Percentiles rank a stretch among this genome's conserved stretches.
These are phyloP conservation scores for Chenopodium quinoa DNA, from an alignment of 148 eudicot species.

Conservation along the genomic window DNA sequence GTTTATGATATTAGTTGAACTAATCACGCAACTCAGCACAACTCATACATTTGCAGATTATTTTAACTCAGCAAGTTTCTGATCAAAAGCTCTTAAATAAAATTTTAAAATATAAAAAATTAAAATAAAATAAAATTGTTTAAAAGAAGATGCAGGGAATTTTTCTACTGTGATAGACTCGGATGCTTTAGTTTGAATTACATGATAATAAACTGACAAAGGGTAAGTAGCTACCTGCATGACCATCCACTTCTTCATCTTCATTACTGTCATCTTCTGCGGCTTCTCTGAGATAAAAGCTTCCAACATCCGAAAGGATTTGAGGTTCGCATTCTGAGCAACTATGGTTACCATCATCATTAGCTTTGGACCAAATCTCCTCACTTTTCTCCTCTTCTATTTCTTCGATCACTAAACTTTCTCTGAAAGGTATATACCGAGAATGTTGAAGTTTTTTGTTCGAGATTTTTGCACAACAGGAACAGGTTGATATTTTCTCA, in stretches of 20 bases:
- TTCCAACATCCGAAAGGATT: constrained; percentile 27
- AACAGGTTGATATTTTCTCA: constrained; percentile 42
- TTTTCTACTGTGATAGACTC: background rate
- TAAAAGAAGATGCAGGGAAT: background rate
- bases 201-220: background rate
- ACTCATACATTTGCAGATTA: background rate
- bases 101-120: too few relatives aligned
- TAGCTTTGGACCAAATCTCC: constrained; percentile 27
- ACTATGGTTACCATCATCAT: constrained; percentile 16
- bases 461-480: constrained; percentile 51
- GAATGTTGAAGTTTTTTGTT: constrained; percentile 12
- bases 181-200: background rate
- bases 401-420: constrained; percentile 26
- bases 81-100: too few relatives aligned
- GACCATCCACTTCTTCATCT: constrained; percentile 21
- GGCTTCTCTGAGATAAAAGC: constrained; percentile 29
- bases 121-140: too few relatives aligned
- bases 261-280: constrained; percentile 29
- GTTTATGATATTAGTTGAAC: too few relatives aligned
- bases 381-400: constrained; percentile 26
- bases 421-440: constrained; percentile 26
- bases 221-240: constrained; percentile 17
- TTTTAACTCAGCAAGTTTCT: too few relatives aligned
- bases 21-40: background rate
- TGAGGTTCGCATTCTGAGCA: constrained; percentile 30